Evolutionary conservation across 805 yeast genomes (phyloP).

Genomic region (Starmerella gropengiesseri): DNA sequence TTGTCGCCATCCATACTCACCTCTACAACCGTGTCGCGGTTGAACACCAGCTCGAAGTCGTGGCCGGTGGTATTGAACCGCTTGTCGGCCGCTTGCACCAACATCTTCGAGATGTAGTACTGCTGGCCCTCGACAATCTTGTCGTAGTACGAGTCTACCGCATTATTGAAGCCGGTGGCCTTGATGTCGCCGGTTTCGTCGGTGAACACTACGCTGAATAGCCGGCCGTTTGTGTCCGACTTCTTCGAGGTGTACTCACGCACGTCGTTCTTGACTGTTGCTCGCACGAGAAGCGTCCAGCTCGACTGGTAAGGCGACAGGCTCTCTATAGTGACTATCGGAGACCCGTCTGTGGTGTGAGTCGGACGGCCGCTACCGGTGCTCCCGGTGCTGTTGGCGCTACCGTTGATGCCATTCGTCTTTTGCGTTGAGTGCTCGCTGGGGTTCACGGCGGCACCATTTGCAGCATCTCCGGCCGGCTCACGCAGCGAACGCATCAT

Average conservation of each 20-base stretch:
- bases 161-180: slow-evolving; percentile 86
- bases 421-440: slow-evolving; percentile 5
- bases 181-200: slow-evolving; percentile 95
- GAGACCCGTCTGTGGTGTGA: slow-evolving; percentile 1
- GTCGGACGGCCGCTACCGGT: slow-evolving; percentile 2
- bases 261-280: slow-evolving; percentile 75
- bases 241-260: slow-evolving; percentile 57
- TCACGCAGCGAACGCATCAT: slow-evolving; percentile 3
- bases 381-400: background rate
- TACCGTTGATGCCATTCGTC: background rate
- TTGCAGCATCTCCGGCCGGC: background rate
- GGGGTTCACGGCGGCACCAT: background rate
- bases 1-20: slow-evolving; percentile 46
- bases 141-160: slow-evolving; percentile 69
- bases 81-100: slow-evolving; percentile 73
- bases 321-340: slow-evolving; percentile 18
- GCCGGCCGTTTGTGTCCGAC: slow-evolving; percentile 59
- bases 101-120: slow-evolving; percentile 73
- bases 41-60: slow-evolving; percentile 78
- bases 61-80: slow-evolving; percentile 74
- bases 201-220: slow-evolving; percentile 75
- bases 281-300: slow-evolving; percentile 92
- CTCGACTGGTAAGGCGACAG: slow-evolving; percentile 79
- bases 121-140: slow-evolving; percentile 79
- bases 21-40: slow-evolving; percentile 63